Percentiles rank a stretch among this genome's conserved stretches.
Conservation (phyloP, 331 rosid genomes). For the Phaseolus coccineus region DNA sequence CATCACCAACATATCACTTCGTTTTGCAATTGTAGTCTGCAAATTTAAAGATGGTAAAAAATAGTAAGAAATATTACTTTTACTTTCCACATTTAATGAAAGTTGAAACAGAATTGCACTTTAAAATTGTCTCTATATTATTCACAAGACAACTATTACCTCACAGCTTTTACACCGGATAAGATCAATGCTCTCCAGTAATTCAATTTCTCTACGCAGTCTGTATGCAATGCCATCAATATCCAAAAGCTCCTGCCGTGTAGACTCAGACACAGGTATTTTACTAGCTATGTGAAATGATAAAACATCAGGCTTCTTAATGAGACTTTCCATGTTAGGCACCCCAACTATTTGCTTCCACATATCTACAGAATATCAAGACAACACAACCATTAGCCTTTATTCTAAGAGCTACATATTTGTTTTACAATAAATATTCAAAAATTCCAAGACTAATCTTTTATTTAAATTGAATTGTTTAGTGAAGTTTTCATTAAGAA, state of each 20-base stretch:
- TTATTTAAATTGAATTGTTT: slow-evolving; percentile 25
- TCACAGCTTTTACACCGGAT: slow-evolving; percentile 74
- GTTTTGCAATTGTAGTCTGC: slow-evolving; percentile 75
- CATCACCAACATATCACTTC: slow-evolving; percentile 93
- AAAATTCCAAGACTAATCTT: slow-evolving; percentile 13
- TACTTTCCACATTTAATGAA: slow-evolving; percentile 24
- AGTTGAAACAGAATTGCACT: slow-evolving; percentile 1
- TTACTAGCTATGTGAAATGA: slow-evolving; percentile 87
- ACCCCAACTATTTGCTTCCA: slow-evolving; percentile 83
- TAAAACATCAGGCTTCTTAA: slow-evolving; percentile 77
- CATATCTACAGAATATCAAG: slow-evolving; percentile 64
- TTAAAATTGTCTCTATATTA: background rate
- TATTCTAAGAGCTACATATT: slow-evolving; percentile 15
- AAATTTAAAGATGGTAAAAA: slow-evolving; percentile 41
- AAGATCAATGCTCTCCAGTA: slow-evolving; percentile 75
- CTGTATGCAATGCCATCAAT: slow-evolving; percentile 84
- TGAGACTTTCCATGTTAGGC: slow-evolving; percentile 70
- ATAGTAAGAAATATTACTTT: slow-evolving; percentile 21
- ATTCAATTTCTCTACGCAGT: slow-evolving; percentile 82
- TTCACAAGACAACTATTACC: slow-evolving; percentile 51
- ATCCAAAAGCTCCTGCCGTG: slow-evolving; percentile 89
- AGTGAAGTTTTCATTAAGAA: slow-evolving; percentile 3
- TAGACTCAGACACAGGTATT: slow-evolving; percentile 88
- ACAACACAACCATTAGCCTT: slow-evolving; percentile 39
- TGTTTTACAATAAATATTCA: slow-evolving; percentile 22